These are phyloP conservation scores for Colletotrichum sp. DNA, from an alignment of 2,329 filamentous ascomycete species.

Conservation along the genomic window DNA sequence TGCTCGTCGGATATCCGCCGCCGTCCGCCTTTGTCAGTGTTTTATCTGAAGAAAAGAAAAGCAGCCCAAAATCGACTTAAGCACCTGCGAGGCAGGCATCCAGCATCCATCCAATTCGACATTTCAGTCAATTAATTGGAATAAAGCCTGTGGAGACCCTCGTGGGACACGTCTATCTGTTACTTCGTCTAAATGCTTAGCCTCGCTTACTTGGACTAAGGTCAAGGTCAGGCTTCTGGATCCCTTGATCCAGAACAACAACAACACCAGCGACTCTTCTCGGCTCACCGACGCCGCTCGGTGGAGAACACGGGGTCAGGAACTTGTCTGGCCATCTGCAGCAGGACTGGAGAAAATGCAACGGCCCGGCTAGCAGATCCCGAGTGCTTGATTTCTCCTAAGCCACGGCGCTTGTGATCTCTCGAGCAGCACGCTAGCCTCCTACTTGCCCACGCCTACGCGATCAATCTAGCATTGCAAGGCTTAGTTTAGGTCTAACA, in stretches of 20 bases:
- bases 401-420: neutral
- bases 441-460: neutral
- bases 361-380: slow-evolving; percentile 14
- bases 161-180: slow-evolving; percentile 1
- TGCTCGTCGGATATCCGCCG: slow-evolving; percentile 10
- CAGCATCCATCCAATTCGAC: neutral
- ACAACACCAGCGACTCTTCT: neutral
- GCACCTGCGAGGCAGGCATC: neutral
- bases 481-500: neutral
- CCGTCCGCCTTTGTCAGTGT: neutral
- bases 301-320: neutral
- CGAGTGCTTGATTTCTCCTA: neutral
- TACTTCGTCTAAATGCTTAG: slow-evolving; percentile 21
- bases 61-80: neutral
- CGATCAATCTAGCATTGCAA: neutral
- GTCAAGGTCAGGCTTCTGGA: neutral
- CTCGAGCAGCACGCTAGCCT: neutral
- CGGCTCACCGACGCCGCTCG: neutral
- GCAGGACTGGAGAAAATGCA: neutral
- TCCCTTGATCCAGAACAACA: neutral
- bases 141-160: neutral
- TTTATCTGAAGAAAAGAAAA: slow-evolving; percentile 7
- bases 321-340: slow-evolving; percentile 7
- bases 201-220: neutral
- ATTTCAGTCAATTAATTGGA: neutral